phyloP scores from a whole-genome alignment of 805 yeast genomes.

The Priceomyces haplophilus region DNA sequence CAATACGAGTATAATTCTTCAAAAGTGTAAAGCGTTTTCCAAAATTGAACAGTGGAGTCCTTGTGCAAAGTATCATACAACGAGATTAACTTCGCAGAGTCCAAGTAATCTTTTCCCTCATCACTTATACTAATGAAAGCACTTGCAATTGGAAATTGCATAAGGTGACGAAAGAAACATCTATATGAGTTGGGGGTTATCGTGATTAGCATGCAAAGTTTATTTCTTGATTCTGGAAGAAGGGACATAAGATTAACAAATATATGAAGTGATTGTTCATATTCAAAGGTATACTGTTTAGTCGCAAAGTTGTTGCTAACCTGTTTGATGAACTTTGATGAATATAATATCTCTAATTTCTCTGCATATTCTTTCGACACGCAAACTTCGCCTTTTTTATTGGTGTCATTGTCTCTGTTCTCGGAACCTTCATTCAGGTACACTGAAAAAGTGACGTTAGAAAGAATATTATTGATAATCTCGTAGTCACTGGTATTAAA shows the following conservation, averaged over 20 bases:
- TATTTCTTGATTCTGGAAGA: conserved; percentile 35
- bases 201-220: conserved; percentile 39
- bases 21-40: conserved; percentile 44
- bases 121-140: conserved; percentile 6
- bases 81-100: conserved; percentile 7
- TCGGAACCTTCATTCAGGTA: conserved; percentile 16
- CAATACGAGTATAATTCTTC: conserved; percentile 65
- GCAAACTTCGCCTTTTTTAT: conserved; percentile 14
- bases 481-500: conserved; percentile 17
- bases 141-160: conserved; percentile 14
- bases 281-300: conserved; percentile 2
- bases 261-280: conserved; percentile 15
- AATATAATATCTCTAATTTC: conserved; percentile 16
- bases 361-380: conserved; percentile 5
- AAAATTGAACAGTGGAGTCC: conserved; percentile 17
- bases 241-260: conserved; percentile 31
- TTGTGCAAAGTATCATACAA: conserved; percentile 7
- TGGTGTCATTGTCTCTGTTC: conserved; percentile 21
- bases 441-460: conserved; percentile 17
- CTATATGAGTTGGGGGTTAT: conserved; percentile 39
- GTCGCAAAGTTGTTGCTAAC: conserved; percentile 14
- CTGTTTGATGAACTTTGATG: conserved; percentile 19
- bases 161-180: conserved; percentile 28
- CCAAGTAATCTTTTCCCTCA: conserved; percentile 12
- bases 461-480: conserved; percentile 18